Evolutionary conservation across 2,329 filamentous ascomycete species (phyloP).

Genomic region (Scytalidium lignicola): DNA sequence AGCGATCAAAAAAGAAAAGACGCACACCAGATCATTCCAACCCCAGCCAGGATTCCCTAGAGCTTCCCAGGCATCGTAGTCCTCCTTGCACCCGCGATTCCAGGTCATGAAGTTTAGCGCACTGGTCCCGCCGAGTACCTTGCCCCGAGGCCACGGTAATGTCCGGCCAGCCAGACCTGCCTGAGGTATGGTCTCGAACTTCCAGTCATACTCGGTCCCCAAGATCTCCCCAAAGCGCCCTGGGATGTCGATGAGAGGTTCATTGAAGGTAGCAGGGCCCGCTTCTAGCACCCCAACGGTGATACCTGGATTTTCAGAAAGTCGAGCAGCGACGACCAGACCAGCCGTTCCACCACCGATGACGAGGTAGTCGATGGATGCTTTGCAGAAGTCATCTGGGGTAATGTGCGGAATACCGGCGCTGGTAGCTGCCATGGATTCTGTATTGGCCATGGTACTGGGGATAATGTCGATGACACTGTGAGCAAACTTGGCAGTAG

Average conservation of each 20-base stretch:
- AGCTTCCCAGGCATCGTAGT: constrained; percentile 34
- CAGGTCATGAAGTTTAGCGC: constrained; percentile 27
- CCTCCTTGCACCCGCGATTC: constrained; percentile 14
- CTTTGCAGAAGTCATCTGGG: too few species aligned
- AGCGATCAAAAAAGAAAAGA: too few species aligned
- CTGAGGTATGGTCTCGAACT: constrained; percentile 30
- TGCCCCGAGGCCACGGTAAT: constrained; percentile 25
- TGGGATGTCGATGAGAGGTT: constrained; percentile 33
- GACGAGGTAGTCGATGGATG: constrained; percentile 33
- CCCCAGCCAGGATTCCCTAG: constrained; percentile 37
- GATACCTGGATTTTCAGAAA: constrained; percentile 31
- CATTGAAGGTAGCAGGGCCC: constrained; percentile 28
- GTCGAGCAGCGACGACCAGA: constrained; percentile 35
- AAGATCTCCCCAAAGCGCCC: constrained; percentile 29
- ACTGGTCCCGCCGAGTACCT: constrained; percentile 30
- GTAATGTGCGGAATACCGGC: too few species aligned
- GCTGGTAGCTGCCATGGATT: too few species aligned
- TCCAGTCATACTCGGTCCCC: constrained; percentile 34
- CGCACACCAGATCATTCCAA: constrained; percentile 31
- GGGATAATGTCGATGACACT: too few species aligned
- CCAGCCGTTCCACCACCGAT: constrained; percentile 42
- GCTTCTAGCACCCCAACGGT: constrained; percentile 36
- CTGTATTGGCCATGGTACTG: too few species aligned
- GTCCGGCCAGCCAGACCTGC: constrained; percentile 23
- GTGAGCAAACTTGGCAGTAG: too few species aligned